Percentiles rank a stretch among this genome's conserved stretches.
Conservation (phyloP, 2,329 filamentous ascomycete genomes). For the Penicillium hordei region DNA sequence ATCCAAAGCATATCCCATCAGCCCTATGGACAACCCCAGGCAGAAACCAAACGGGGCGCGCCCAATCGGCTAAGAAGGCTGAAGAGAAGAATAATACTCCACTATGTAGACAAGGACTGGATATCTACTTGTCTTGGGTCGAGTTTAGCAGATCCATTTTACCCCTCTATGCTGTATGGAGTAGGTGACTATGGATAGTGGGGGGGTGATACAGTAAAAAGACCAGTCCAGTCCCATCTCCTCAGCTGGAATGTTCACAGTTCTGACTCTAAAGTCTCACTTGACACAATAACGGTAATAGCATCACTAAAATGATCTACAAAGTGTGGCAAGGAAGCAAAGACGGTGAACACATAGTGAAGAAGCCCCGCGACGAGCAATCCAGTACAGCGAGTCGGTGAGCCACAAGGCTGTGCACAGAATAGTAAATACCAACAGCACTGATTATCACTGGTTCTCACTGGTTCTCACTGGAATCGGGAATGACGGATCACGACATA, state of each 20-base stretch:
- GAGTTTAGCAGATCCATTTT: not conserved
- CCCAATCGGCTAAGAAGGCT: not conserved
- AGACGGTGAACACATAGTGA: not conserved
- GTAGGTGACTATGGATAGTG: not conserved
- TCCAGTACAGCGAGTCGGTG: not conserved
- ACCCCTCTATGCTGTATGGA: not conserved
- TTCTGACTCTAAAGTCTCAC: not conserved
- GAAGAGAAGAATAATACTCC: not conserved
- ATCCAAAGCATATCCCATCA: not conserved
- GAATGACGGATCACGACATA: not conserved
- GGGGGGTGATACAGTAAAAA: not conserved
- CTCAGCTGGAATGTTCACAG: not conserved
- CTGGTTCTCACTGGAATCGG: not conserved
- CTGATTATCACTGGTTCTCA: not conserved
- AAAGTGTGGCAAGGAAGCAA: not conserved
- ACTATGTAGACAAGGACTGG: not conserved
- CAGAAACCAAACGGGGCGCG: slow-evolving; percentile 9
- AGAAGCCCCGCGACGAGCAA: not conserved
- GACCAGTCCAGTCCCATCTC: not conserved
- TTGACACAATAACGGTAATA: not conserved
- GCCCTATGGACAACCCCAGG: slow-evolving; percentile 11
- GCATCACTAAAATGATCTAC: not conserved
- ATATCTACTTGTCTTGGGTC: not conserved
- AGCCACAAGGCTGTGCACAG: slow-evolving; percentile 2
- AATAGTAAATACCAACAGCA: not conserved